Percentiles rank a stretch among this genome's conserved stretches.
Evolutionary conservation across 169 alveolate genomes (phyloP).

Genomic region (Nephromyces sp.): DNA sequence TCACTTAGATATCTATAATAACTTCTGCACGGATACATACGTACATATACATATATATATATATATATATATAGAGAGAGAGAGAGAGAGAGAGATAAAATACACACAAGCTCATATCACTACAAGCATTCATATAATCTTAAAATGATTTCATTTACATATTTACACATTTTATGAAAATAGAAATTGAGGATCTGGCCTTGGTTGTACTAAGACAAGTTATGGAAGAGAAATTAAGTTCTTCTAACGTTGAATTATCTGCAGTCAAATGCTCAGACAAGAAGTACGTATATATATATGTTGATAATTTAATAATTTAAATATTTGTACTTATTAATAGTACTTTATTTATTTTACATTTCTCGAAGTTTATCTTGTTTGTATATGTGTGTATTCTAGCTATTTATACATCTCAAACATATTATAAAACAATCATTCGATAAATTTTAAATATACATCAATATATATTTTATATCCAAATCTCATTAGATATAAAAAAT

Average conservation of each 20-base stretch:
- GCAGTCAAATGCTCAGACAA: not conserved
- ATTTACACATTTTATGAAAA: not conserved
- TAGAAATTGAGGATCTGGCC: constrained; percentile 88
- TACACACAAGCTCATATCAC: too few species aligned
- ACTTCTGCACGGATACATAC: not conserved
- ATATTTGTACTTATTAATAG: not conserved
- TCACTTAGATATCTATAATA: not conserved
- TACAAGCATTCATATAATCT: too few species aligned
- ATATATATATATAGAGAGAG: too few species aligned
- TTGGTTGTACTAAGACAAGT: constrained; percentile 89
- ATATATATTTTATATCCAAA: not conserved
- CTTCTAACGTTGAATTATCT: constrained; percentile 85
- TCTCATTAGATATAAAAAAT: constrained; percentile 16
- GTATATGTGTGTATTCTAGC: not conserved
- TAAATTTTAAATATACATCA: not conserved
- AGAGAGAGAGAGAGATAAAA: too few species aligned
- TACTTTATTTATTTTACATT: not conserved
- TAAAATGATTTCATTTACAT: not conserved
- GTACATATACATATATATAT: too few species aligned
- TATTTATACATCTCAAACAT: not conserved
- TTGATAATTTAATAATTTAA: not conserved
- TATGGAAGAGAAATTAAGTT: constrained; percentile 91
- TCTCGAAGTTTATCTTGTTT: not conserved
- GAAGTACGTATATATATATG: not conserved
- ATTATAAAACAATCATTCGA: not conserved